These are phyloP conservation scores for Aquanectria penicillioides DNA, from an alignment of 2,329 filamentous ascomycete species.

Conservation along the genomic window DNA sequence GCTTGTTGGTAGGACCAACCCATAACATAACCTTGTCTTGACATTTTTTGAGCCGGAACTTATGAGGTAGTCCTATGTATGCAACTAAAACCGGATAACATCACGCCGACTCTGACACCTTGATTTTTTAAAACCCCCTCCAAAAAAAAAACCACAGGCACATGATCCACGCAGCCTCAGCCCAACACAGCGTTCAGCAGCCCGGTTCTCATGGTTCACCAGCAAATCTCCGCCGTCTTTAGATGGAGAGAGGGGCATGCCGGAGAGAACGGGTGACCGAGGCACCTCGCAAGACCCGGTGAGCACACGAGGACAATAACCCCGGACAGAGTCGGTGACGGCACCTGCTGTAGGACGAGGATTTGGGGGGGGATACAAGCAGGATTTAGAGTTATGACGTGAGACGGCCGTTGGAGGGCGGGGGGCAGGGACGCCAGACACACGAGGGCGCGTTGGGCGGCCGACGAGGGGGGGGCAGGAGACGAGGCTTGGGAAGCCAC, in stretches of 20 bases:
- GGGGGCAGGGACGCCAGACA: conserved; percentile 1
- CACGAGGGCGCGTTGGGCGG: conserved; percentile 6
- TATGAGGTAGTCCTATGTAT: neutral
- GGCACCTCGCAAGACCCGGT: too few relatives aligned
- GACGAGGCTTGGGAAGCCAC: neutral
- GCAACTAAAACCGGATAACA: conserved; percentile 1
- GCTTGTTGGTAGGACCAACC: too few relatives aligned
- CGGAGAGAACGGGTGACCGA: neutral
- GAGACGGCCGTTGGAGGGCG: conserved; percentile 29
- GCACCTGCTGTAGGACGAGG: conserved; percentile 13
- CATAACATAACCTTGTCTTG: too few relatives aligned
- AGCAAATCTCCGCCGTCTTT: neutral
- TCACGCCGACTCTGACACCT: conserved; percentile 14
- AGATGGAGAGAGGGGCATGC: too few relatives aligned
- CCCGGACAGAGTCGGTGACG: too few relatives aligned
- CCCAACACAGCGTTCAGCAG: neutral
- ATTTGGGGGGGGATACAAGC: neutral
- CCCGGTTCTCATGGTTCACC: neutral
- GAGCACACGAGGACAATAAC: neutral
- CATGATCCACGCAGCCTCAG: conserved; percentile 7
- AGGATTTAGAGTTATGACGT: conserved; percentile 41
- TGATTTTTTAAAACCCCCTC: too few relatives aligned
- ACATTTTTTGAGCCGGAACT: neutral
- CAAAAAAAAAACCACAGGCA: too few relatives aligned
- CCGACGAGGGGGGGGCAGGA: conserved; percentile 14